phyloP scores from a whole-genome alignment of 345 rosid species.

The Physaria fendleri region DNA sequence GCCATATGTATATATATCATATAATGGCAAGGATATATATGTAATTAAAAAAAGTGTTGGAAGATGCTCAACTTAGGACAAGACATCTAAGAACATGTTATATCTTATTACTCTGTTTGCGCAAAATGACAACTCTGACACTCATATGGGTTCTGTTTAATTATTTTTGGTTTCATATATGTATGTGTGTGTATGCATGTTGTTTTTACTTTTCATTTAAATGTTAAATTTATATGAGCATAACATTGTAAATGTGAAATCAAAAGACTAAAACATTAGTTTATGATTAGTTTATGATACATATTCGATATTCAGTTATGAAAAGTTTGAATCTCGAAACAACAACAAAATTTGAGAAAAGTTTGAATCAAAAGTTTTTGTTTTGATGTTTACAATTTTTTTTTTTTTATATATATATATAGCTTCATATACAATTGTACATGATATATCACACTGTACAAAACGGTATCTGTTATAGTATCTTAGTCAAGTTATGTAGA shows the following conservation, averaged over 20 bases:
- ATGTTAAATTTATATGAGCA: neutral
- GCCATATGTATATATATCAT: too few relatives aligned
- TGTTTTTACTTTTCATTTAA: neutral
- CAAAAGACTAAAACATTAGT: neutral
- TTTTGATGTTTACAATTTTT: neutral
- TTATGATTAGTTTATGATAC: too few relatives aligned
- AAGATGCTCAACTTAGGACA: constrained; percentile 18
- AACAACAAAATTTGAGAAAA: too few relatives aligned
- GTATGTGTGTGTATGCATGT: neutral
- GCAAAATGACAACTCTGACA: constrained; percentile 32
- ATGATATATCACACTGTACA: neutral
- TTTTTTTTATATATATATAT: too few relatives aligned
- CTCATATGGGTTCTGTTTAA: constrained; percentile 30
- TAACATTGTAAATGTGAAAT: neutral
- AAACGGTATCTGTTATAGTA: neutral
- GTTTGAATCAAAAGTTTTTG: too few relatives aligned
- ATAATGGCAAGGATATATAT: too few relatives aligned
- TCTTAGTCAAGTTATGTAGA: constrained; percentile 1
- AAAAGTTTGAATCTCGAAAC: too few relatives aligned
- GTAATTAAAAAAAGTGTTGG: too few relatives aligned
- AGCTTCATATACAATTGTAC: too few relatives aligned
- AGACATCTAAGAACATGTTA: constrained; percentile 25
- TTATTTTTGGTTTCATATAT: constrained; percentile 21
- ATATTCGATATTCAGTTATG: too few relatives aligned
- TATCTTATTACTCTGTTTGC: constrained; percentile 12